A percentile compares a stretch with the other conserved stretches of the same genome.
Evolutionary conservation across 83 land plant species (phyloP).

Genomic region (Picea abies): DNA sequence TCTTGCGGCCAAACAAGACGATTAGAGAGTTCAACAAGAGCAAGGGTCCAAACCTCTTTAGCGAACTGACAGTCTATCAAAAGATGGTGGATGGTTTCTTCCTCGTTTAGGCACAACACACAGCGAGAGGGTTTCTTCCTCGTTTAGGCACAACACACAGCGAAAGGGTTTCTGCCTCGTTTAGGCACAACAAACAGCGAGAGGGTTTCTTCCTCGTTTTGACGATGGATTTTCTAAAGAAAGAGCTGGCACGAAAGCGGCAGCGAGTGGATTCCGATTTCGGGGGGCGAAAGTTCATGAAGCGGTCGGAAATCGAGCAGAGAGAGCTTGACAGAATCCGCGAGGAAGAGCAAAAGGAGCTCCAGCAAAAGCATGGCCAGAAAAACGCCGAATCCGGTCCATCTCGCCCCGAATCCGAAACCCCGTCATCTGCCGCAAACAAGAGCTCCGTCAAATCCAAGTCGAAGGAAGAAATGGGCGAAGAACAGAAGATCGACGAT

Average conservation of each 20-base stretch:
- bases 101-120: too few relatives aligned
- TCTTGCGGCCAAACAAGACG: too few relatives aligned
- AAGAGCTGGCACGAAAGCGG: constrained; percentile 81
- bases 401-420: constrained; percentile 11
- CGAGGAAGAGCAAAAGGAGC: constrained; percentile 69
- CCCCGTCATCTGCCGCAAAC: constrained; percentile 19
- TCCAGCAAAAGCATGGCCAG: constrained; percentile 22
- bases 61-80: too few relatives aligned
- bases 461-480: constrained; percentile 35
- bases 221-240: constrained; percentile 80
- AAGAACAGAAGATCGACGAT: constrained; percentile 75
- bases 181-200: too few relatives aligned
- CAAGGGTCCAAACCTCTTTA: too few relatives aligned
- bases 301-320: constrained; percentile 87
- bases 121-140: too few relatives aligned
- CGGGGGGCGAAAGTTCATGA: constrained; percentile 76
- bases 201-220: too few relatives aligned
- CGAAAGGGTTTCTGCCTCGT: too few relatives aligned
- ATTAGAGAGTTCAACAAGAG: too few relatives aligned
- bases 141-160: too few relatives aligned
- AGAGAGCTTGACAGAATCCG: constrained; percentile 74
- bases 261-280: constrained; percentile 56
- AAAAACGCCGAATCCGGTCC: constrained; percentile 1
- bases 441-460: constrained; percentile 17
- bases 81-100: too few relatives aligned